Evolutionary conservation across 306 rosid genomes (phyloP).

Genomic region (Glycine latifolia): DNA sequence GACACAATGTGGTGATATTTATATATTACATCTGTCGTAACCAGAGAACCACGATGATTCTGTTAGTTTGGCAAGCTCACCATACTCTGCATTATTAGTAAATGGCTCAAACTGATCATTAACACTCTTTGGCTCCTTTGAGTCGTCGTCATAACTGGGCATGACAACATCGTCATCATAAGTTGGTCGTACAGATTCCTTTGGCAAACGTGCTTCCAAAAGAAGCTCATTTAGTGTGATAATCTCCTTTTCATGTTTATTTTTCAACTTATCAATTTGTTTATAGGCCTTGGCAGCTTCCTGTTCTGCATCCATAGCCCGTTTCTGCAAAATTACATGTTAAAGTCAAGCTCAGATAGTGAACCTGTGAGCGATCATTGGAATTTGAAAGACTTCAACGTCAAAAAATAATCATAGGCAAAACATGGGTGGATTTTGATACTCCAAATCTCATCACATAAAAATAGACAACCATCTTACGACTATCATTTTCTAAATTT

Average conservation of each 20-base stretch:
- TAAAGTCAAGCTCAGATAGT: conserved; percentile 22
- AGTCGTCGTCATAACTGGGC: conserved; percentile 58
- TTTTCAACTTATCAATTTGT: conserved; percentile 81
- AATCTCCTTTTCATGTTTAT: conserved; percentile 74
- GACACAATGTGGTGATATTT: conserved; percentile 40
- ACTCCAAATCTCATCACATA: background rate
- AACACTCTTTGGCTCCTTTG: conserved; percentile 55
- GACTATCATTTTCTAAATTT: background rate
- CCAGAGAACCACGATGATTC: conserved; percentile 94
- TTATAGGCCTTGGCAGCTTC: conserved; percentile 76
- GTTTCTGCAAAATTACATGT: conserved; percentile 67
- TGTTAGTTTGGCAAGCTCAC: conserved; percentile 74
- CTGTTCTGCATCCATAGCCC: conserved; percentile 84
- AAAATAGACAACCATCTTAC: background rate
- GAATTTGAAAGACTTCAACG: conserved; percentile 12
- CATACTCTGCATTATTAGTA: conserved; percentile 64
- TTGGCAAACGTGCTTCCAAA: conserved; percentile 60
- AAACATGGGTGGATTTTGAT: too few species aligned
- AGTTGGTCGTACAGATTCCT: conserved; percentile 58
- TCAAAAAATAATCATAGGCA: background rate
- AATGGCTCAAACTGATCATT: conserved; percentile 67
- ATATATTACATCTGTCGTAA: conserved; percentile 95
- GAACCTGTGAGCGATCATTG: background rate
- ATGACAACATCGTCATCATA: conserved; percentile 58
- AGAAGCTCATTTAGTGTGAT: conserved; percentile 64